Conservation (phyloP, 202 grass and related monocot genomes). For the Panicum virgatum region DNA sequence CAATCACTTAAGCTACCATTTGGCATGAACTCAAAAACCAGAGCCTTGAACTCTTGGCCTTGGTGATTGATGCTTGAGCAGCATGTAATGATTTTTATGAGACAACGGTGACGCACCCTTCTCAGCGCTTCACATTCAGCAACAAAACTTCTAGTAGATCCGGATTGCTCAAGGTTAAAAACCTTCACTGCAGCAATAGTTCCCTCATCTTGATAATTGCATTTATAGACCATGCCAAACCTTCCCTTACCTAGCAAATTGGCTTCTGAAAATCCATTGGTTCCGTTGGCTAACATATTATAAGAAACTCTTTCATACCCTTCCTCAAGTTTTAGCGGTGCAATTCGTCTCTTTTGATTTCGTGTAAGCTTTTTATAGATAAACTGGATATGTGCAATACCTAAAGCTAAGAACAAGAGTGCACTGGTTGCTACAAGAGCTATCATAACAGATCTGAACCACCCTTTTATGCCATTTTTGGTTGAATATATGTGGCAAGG, state of each 20-base stretch:
- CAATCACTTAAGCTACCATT: background rate
- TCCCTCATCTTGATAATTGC: background rate
- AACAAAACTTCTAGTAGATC: constrained; percentile 15
- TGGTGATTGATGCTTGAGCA: background rate
- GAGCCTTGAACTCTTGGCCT: background rate
- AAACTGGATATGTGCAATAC: background rate
- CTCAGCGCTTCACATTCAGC: constrained; percentile 9
- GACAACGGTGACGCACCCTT: background rate
- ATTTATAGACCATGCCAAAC: constrained; percentile 4
- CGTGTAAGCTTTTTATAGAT: background rate
- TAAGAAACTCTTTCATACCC: constrained; percentile 30
- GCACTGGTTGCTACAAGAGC: background rate
- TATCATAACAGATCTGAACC: background rate
- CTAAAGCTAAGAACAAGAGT: background rate
- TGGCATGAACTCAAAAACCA: constrained; percentile 25
- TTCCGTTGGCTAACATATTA: background rate
- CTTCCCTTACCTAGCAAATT: constrained; percentile 41
- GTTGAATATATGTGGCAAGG: background rate
- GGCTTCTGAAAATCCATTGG: constrained; percentile 11
- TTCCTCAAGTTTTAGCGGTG: background rate
- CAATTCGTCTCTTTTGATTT: background rate
- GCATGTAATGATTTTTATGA: background rate
- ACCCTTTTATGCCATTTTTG: background rate
- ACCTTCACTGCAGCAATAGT: constrained; percentile 17
- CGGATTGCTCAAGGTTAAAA: background rate